Base-by-base conservation (phyloP, 805 yeast species). In the Candida montana region DNA sequence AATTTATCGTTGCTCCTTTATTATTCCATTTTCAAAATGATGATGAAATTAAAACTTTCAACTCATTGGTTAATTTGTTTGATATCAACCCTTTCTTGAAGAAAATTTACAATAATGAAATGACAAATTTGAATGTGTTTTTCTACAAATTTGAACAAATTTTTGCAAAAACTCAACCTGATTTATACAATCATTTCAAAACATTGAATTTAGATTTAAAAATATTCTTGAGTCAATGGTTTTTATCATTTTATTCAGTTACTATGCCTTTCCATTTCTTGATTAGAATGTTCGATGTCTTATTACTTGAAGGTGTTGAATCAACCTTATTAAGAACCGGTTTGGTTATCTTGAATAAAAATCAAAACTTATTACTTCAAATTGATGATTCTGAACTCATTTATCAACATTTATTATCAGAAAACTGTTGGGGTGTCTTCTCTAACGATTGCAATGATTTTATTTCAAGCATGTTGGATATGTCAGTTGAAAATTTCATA, bases 161-260 rank as follows among this genome's bases (percentile, higher is more conserved):
- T 20, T 62, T 79, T 29, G 48, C 58, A n/a, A 43, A 53, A 15
- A 55, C 65, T 28, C 68, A 75, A 35, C 63, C 66, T 2, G 67
- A 64, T 20, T 60, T 79, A 31, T 60, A 57, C 39, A 35, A 45
- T 2, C 83, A 79, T 52, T 66, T 79, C 41, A 46, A 52, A 19
- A 44, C 53, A 3, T 47, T 63, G 5, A 59, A 57, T 41, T 69
- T 63, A 50, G 81, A 65, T 51, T 61, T 63, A 50, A 70, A 64
- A 45, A 72, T 62, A 35, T 77, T 69, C 55, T 65, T 79, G n/a
- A 71, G 72, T 37, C 84, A 80, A 54, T 79, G 86, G 86, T 78
- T 82, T 68, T 56, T 79, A 36, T 74, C 82, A 1, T 72, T 78
- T 46, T 71, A 69, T 48, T 75, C 81, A 2, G 75, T 76, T 26